A percentile compares a stretch with the other conserved stretches of the same genome.
These are phyloP conservation scores for Aaosphaeria arxii DNA, from an alignment of 2,329 filamentous ascomycete species.

Conservation along the genomic window DNA sequence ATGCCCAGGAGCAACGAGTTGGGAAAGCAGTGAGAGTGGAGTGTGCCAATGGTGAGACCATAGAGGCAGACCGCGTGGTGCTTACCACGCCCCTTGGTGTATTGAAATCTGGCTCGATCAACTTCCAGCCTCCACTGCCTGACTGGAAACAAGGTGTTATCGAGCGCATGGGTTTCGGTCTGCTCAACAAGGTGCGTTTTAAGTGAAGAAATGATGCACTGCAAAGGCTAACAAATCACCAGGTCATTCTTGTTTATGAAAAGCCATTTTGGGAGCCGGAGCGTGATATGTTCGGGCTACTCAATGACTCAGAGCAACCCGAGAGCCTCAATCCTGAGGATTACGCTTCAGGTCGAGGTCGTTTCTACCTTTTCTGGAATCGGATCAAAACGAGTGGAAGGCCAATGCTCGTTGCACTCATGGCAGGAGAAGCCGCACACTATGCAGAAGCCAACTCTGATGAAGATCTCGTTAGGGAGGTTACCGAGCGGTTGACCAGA, in stretches of 20 bases:
- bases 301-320: conserved; percentile 68
- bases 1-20: conserved; percentile 8
- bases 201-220: not conserved
- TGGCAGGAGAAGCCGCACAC: conserved; percentile 92
- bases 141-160: conserved; percentile 81
- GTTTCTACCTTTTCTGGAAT: conserved; percentile 98
- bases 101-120: conserved; percentile 74
- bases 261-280: conserved; percentile 86
- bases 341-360: conserved; percentile 75
- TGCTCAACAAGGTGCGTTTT: conserved; percentile 77
- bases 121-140: conserved; percentile 90
- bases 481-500: conserved; percentile 71
- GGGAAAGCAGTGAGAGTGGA: conserved; percentile 42
- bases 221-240: not conserved
- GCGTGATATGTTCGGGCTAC: conserved; percentile 89
- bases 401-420: conserved; percentile 81
- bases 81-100: conserved; percentile 89
- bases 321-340: conserved; percentile 75
- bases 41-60: conserved; percentile 71
- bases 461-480: conserved; percentile 73
- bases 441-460: conserved; percentile 78
- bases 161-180: conserved; percentile 80
- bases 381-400: conserved; percentile 85
- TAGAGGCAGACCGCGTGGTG: conserved; percentile 88
- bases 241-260: conserved; percentile 81